Base-by-base conservation (phyloP, 768 basidiomycete species). In the Goffeauzyma gilvescens region DNA sequence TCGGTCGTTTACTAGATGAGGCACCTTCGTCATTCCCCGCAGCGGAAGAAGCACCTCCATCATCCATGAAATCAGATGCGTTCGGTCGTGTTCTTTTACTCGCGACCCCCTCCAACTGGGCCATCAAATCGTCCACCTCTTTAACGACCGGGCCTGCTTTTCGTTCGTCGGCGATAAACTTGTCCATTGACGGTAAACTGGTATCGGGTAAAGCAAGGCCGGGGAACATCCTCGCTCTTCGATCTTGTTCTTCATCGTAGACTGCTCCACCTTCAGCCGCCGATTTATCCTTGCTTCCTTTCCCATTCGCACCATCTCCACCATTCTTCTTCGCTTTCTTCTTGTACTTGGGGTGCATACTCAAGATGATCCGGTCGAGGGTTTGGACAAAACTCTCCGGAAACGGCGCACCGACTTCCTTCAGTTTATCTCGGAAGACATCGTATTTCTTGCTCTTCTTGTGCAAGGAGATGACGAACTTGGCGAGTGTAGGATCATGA, bases 341-440 rank as follows among this genome's bases (percentile, higher is more conserved):
- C 70, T 84, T 93, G 69, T 95, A 80, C 56, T 86, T 93, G 1
- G 90, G 93, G 55, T 98, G 90, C 71, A 95, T 75, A 44, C 74
- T 82, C 42, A 93, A 73, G 53, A 98, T 84, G 40, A 96, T 74
- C 15, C 93, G 81, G 67, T 98, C 90, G 25, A 96, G 74, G 57
- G 79, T 89, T 62, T 87, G 81, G 45, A 90, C 66, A 59, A 95
- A 82, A 21, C 82, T 82, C 49, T 83, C 82, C 3, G 86, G 79
- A 56, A 95, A 87, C 50, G 75, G 76, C 15, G 83, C 81, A 17
- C 77, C 85, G 46, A 73, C 69, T 46, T 79, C 76, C 42, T 71
- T 70, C 33, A 96, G 72, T 60, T 81, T 79, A 36, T 64, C 58
- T 67, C 85, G 83, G 73, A 96, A 98, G 35, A 75, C 74, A 6